Evolutionary conservation across 164 flowering plant species (phyloP), one percentile per base, ranked within the genome.

Genomic region (Vitis labrusca): DNA sequence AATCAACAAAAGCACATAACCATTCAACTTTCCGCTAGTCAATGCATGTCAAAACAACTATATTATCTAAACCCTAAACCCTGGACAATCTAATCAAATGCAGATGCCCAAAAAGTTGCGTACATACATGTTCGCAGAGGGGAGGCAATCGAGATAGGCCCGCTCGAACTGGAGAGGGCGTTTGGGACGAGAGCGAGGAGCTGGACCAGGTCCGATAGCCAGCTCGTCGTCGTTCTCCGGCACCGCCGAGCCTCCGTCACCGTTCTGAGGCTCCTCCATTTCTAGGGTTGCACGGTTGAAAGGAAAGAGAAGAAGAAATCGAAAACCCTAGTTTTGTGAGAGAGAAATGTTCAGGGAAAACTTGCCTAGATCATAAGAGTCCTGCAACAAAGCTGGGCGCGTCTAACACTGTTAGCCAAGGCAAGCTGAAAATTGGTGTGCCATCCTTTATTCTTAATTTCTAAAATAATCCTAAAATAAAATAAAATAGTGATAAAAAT

Each of bases 91-190:
- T 8, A 13, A 27, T 2, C 6, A 59, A 59, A 2, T 49, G 5
- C 13, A 55, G 0, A 17, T 1, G 14, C 2, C 52, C 6, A 8
- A 6, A 57, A 27, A 37, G 48, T 3, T 15, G 48, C 67, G 5
- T 48, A 67, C 76, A 17, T 75, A 94, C 99, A 94, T 91, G 77
- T 91, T 86, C 49, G 99, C 99, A 17, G 93, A 92, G 15, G 99
- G 98, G 37, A 95, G 93, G 1, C 93, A 63, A 70, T 92, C 93
- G 67, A 95, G 97, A 74, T 85, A 95, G 9, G 98, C 89, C 44
- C 93, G 91, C 81, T 95, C 99, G 85, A 95, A 95, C 75, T 95
- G 91, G 73, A 95, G 89, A 19, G 99, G 98, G 10, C 98, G 98
- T 75, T 95, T 95, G 30, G 63, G 84, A 1, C 90, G 89, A 62